Evolutionary conservation across 2,329 filamentous ascomycete genomes (phyloP).

Genomic region (Fusarium agapanthi): DNA sequence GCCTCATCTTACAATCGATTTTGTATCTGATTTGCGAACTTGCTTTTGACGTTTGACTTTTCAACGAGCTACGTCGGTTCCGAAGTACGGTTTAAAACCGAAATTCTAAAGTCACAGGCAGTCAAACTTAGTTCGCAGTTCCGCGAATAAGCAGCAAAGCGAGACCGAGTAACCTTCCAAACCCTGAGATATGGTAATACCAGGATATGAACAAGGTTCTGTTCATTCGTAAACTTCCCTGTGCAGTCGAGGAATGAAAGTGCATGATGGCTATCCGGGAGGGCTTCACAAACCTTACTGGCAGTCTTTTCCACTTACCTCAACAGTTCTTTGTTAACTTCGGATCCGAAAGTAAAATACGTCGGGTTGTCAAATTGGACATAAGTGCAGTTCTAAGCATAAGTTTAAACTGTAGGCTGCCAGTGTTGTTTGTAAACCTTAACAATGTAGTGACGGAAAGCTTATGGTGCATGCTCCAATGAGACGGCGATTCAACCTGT

Average conservation of each 20-base stretch:
- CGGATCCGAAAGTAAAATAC: fast-evolving
- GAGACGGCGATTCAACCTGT: fast-evolving
- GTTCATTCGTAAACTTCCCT: fast-evolving
- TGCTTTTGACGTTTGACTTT: not conserved
- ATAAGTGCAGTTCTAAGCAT: fast-evolving
- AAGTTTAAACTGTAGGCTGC: fast-evolving
- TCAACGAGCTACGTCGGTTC: fast-evolving
- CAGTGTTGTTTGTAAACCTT: fast-evolving
- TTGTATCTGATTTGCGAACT: not conserved
- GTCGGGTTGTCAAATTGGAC: fast-evolving
- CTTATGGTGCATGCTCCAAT: not conserved
- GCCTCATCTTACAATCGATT: fast-evolving
- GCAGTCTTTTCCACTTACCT: fast-evolving
- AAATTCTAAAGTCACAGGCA: fast-evolving
- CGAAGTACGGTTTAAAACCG: not conserved
- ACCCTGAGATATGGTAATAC: fast-evolving
- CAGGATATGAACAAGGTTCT: not conserved
- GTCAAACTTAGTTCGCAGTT: fast-evolving
- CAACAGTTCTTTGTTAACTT: no score
- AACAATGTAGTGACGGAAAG: fast-evolving
- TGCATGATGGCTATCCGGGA: not conserved
- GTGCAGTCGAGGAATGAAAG: fast-evolving
- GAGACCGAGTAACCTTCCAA: fast-evolving
- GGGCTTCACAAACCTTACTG: not conserved
- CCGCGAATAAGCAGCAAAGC: fast-evolving